Evolutionary conservation across 2,329 filamentous ascomycete genomes (phyloP), one percentile per base, ranked within the genome.

Genomic region (Colletotrichum endophyticum): DNA sequence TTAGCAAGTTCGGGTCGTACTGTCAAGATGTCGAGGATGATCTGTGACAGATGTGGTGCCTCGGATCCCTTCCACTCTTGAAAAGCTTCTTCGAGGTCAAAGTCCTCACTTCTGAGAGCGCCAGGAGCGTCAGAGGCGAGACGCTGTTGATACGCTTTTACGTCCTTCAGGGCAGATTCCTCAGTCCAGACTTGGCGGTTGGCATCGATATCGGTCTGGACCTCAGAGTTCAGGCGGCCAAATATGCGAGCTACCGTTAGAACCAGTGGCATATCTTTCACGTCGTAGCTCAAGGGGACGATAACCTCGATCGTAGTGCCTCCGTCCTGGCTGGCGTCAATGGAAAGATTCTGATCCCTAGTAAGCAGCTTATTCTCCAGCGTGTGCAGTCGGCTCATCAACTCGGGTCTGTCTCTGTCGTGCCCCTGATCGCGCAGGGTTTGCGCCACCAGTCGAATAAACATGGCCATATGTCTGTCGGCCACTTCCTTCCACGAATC

Each of bases 251-350:
- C 95, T 30, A 99, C 96, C 44, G 94, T 91, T 83, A 97, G 94
- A 32, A 98, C 97, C 86, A 98, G 91, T 49, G 94, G 94, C 97
- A 99, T 99, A 83, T 99, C 97, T 85, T 97, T 98, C 82, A 99
- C 94, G 84, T 98, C 95, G 84, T 98, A 95, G 82, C 93, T 97
- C 74, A 98, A 88, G 13, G 96, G 96, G 4, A 96, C 92, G 73
- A 95, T 90, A 27, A 96, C 94, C 84, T 98, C 96, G 78, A 97
- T 90, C 11, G 94, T 94, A 64, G 91, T 91, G 44, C 92, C 88
- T 63, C 89, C 88, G 70, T 91, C 89, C 80, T 91, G 90, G 64
- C 89, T 89, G 66, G 90, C 89, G 79, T 91, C 89, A 22, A 93
- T 89, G 63, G 92, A 92, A 68, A 99, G 89, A 83, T 99, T 96